Percentiles rank a stretch among this genome's conserved stretches.
Evolutionary conservation across 1,139 yeast species (phyloP).

Genomic region (Candida tropicalis): DNA sequence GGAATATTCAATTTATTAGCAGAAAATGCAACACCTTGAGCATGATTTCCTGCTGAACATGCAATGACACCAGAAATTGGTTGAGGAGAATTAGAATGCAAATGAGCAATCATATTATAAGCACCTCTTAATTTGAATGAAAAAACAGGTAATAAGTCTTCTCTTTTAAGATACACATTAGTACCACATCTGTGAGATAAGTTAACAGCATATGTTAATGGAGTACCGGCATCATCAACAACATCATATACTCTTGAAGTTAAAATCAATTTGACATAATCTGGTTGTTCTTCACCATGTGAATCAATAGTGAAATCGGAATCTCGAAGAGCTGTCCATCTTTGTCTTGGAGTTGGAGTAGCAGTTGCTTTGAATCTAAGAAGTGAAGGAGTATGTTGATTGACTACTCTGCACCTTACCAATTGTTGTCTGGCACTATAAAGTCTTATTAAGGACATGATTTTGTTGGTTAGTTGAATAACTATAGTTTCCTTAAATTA

Average conservation of each 20-base stretch:
- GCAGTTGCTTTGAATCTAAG: conserved; percentile 5
- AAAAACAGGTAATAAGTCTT: conserved; percentile 92
- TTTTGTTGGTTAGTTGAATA: not conserved
- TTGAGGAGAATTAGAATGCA: conserved; percentile 52
- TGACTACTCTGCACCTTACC: not conserved
- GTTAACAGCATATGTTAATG: conserved; percentile 74
- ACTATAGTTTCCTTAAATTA: conserved; percentile 5
- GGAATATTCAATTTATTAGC: conserved; percentile 84
- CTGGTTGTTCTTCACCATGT: conserved; percentile 63
- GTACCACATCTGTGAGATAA: conserved; percentile 74
- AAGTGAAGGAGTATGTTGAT: not conserved
- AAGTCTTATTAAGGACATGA: conserved; percentile 3
- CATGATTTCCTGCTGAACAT: conserved; percentile 98
- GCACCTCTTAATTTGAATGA: conserved; percentile 97
- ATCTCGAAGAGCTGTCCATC: conserved; percentile 51
- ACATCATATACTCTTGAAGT: conserved; percentile 96
- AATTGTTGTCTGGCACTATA: conserved; percentile 4
- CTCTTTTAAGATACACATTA: conserved; percentile 79
- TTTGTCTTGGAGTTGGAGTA: conserved; percentile 10
- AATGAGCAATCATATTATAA: conserved; percentile 91
- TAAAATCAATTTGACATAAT: conserved; percentile 83
- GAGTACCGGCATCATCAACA: conserved; percentile 76
- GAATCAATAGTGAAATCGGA: conserved; percentile 53
- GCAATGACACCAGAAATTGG: conserved; percentile 91
- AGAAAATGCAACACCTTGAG: conserved; percentile 97